Conservation (phyloP, 495 filamentous ascomycete species). For the Cryomyces minteri region DNA sequence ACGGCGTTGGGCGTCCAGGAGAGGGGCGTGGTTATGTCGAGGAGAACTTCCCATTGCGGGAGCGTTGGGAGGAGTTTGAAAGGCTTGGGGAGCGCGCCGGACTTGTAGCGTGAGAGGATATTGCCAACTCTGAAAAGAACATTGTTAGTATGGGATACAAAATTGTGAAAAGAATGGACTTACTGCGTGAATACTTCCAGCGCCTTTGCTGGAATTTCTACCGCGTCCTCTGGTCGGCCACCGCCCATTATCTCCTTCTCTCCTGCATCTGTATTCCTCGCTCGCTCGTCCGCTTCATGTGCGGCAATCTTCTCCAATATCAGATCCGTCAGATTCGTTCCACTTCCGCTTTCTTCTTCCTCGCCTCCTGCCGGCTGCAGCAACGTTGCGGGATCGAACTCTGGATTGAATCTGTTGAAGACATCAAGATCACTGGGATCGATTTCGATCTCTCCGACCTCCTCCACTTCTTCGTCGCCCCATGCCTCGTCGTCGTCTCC, state of each 20-base stretch:
- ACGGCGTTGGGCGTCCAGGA: slow-evolving; percentile 76
- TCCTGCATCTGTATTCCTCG: slow-evolving; percentile 8
- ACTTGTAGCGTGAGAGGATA: slow-evolving; percentile 83
- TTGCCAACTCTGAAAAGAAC: slow-evolving; percentile 45
- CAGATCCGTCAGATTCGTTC: slow-evolving; percentile 74
- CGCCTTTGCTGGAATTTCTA: slow-evolving; percentile 75
- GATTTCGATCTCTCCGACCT: slow-evolving; percentile 33
- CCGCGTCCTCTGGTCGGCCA: slow-evolving; percentile 51
- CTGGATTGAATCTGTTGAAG: slow-evolving; percentile 77
- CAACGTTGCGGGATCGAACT: slow-evolving; percentile 21
- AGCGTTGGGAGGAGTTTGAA: slow-evolving; percentile 93
- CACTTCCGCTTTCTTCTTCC: slow-evolving; percentile 28
- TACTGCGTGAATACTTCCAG: slow-evolving; percentile 76
- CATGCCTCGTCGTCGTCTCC: slow-evolving; percentile 35
- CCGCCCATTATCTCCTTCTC: slow-evolving; percentile 22
- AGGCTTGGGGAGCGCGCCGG: slow-evolving; percentile 84
- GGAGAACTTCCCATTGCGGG: slow-evolving; percentile 75
- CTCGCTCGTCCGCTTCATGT: slow-evolving; percentile 50
- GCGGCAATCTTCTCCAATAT: slow-evolving; percentile 88
- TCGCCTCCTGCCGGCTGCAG: slow-evolving; percentile 21
- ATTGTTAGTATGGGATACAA: not conserved
- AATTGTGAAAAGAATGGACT: slow-evolving; percentile 20
- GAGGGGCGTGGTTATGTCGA: slow-evolving; percentile 63
- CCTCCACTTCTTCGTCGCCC: slow-evolving; percentile 48
- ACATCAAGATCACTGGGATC: slow-evolving; percentile 78